These are phyloP conservation scores for Pachysandra terminalis DNA, from an alignment of 164 flowering plant genomes.

Conservation along the genomic window DNA sequence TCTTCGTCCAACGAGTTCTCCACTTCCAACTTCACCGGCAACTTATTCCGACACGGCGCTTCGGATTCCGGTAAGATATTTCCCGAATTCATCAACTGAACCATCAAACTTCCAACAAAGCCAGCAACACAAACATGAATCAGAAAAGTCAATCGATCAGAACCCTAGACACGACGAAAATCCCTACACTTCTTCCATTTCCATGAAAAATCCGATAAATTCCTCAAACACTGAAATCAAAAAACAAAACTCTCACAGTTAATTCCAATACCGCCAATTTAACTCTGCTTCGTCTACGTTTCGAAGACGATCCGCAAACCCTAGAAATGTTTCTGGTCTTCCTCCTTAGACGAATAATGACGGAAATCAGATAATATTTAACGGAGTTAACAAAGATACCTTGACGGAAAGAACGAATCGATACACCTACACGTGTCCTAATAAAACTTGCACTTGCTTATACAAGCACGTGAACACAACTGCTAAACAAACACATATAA, in stretches of 20 bases:
- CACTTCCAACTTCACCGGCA: conserved; percentile 54
- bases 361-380: background rate
- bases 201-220: background rate
- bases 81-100: conserved; percentile 53
- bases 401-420: conserved; percentile 9
- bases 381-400: background rate
- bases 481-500: too few species aligned
- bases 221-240: background rate
- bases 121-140: background rate
- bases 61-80: conserved; percentile 32
- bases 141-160: background rate
- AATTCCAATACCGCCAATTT: background rate
- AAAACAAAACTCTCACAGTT: background rate
- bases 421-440: conserved; percentile 2
- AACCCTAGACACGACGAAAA: background rate
- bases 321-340: background rate
- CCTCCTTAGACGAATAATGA: background rate
- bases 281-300: background rate
- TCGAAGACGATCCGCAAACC: conserved; percentile 11
- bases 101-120: conserved; percentile 33
- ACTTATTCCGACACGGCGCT: conserved; percentile 28
- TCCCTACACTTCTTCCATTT: background rate
- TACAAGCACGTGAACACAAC: too few species aligned
- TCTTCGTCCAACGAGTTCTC: conserved; percentile 54
- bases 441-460: background rate